Base-by-base conservation (phyloP, 1,284 basidiomycete genomes). In the Trichosporon asahii region DNA sequence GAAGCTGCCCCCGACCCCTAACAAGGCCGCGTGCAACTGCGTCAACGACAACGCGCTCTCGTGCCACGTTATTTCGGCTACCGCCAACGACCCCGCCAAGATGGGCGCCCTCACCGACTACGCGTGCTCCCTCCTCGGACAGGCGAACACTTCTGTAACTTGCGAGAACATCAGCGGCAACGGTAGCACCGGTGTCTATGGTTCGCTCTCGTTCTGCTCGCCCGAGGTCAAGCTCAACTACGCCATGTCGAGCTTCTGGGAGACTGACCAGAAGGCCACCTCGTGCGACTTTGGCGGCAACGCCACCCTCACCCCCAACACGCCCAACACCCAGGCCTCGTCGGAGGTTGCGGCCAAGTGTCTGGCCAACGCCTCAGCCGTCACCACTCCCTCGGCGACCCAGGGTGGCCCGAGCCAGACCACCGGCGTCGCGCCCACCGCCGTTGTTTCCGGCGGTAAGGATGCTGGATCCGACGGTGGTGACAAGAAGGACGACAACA, bases 1-100 rank as follows among this genome's bases (percentile, higher is more conserved):
- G 1, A 88, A 85, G 12, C 85, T 96, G 21, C 94, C 94, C 11
- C 89, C 91, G 0, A 97, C 94, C 1, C 94, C 94, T 1, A 90
- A 92, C 79, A 85, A 89, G 68, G 83, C 86, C 23, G 90, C 90
- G n/a, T 97, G 94, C 84, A 82, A 86, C 68, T 97, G 94, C 81
- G 77, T 95, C 74, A 85, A 89, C 79, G 84, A 83, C 66, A 87
- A 86, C 44, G 80, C 84, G 1, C 86, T 94, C 68, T 87, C 88
- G 74, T 97, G 94, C 80, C 85, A 86, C 71, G 92, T 93, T 77
- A 89, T 85, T 9, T 88, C 89, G 18, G 74, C 85, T 25, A 89
- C 89, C 0, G 83, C 84, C 9, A 90, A 92, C 81, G 87, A 89
- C 71, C 89, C 87, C n/a, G 85, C 80, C 40, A 86, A 91, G 63